Conservation (phyloP, 148 eudicot species). For the Diospyros kaki region DNA sequence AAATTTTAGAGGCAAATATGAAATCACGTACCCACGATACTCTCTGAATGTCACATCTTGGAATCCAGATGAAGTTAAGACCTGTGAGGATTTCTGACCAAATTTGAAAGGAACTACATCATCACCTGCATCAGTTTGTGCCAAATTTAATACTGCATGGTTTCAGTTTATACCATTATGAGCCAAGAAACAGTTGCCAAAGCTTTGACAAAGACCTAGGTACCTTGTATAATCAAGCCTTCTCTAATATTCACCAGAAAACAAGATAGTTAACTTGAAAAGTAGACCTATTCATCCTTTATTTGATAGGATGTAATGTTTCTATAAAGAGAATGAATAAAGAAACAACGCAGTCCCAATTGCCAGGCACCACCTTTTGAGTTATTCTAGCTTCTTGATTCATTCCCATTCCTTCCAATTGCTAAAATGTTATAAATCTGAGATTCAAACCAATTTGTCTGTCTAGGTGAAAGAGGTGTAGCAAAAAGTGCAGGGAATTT, state of each 20-base stretch:
- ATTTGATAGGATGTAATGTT: neutral
- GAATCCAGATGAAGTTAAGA: constrained; percentile 58
- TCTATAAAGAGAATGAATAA: neutral
- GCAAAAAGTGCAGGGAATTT: no score
- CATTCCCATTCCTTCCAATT: neutral
- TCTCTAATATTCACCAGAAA: neutral
- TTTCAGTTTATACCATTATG: neutral
- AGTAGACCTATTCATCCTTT: neutral
- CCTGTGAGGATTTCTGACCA: constrained; percentile 72
- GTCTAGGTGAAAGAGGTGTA: no score
- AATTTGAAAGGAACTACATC: constrained; percentile 73
- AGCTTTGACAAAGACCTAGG: neutral
- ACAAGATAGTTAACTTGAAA: neutral
- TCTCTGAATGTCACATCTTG: constrained; percentile 63
- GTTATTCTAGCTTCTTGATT: neutral
- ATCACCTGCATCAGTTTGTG: constrained; percentile 50
- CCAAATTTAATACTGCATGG: neutral
- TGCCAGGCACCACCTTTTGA: neutral
- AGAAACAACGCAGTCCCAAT: no score
- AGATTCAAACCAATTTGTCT: no score
- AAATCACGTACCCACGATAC: constrained; percentile 48
- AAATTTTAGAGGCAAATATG: neutral
- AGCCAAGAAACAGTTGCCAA: neutral
- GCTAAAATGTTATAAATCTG: neutral
- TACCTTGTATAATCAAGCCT: neutral